Evolutionary conservation across 805 yeast genomes (phyloP).

Genomic region (Scheffersomyces lignosus): DNA sequence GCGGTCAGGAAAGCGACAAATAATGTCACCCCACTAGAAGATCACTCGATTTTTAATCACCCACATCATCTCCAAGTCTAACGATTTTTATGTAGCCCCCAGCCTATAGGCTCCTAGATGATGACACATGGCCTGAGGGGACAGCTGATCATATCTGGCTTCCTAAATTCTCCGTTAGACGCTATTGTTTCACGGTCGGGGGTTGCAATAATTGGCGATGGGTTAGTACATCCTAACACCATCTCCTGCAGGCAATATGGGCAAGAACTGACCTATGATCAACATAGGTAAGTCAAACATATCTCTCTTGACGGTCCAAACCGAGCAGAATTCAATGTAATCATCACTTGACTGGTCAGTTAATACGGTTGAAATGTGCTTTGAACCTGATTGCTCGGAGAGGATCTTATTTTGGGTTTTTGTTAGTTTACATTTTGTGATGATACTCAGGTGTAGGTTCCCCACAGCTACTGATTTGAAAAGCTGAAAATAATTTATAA

Average conservation of each 20-base stretch:
- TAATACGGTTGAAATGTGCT: slow-evolving; percentile 10
- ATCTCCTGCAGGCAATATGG: slow-evolving; percentile 48
- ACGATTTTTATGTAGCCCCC: not conserved
- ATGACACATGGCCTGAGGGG: too few relatives aligned
- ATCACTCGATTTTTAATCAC: slow-evolving; percentile 2
- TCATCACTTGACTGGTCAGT: slow-evolving; percentile 12
- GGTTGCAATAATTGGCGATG: too few relatives aligned
- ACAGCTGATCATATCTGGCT: too few relatives aligned
- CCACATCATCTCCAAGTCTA: not conserved
- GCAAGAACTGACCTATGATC: slow-evolving; percentile 78
- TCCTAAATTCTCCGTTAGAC: too few relatives aligned
- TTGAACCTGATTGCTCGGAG: slow-evolving; percentile 17
- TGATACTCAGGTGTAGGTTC: slow-evolving; percentile 51
- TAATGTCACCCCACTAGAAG: not conserved
- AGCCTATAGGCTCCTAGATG: too few relatives aligned
- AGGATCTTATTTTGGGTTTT: slow-evolving; percentile 21
- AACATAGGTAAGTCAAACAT: slow-evolving; percentile 83
- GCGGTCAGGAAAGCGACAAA: too few relatives aligned
- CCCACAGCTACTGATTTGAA: slow-evolving; percentile 76
- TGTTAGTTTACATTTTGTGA: slow-evolving; percentile 50
- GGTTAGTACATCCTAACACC: slow-evolving; percentile 33
- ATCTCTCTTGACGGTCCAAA: slow-evolving; percentile 85
- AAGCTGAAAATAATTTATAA: slow-evolving; percentile 67
- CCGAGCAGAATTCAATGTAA: slow-evolving; percentile 65
- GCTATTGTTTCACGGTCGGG: too few relatives aligned